Base-by-base conservation (phyloP, 805 yeast genomes). In the Candida vartiovaarae region DNA sequence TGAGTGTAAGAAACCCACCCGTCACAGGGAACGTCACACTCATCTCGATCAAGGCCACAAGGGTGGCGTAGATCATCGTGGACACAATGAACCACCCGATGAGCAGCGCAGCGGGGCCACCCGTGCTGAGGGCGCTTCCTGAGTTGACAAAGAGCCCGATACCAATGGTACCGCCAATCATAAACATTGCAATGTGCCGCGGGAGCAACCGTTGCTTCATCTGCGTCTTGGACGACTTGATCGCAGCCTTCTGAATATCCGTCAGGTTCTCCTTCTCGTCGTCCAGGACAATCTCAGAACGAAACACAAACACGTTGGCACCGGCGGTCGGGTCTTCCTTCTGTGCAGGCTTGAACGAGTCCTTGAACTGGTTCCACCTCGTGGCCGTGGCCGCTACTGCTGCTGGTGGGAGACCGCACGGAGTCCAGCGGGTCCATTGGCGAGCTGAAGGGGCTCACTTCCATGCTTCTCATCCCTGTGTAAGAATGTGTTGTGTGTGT, bases 111-210 rank as follows among this genome's bases (percentile, higher is more conserved):
- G 72, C 60, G 25, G 90, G 90, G 30, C 91, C 90, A 58, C 87
- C 84, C 31, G 72, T 68, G 27, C 68, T 49, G 40, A 84, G 64
- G 3, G 84, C 75, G 26, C 71, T 62, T 47, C 86, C 85, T 3
- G 88, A 75, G 56, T 87, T 87, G 30, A 86, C 82, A 49, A 86
- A 77, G 39, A 86, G 68, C 57, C 95, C 95, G 4, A 91, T 81
- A 53, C 95, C 95, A 53, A 86, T 84, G 46, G 83, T 74, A 35
- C 90, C 89, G 51, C 91, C 91, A 48, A 84, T 69, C 36, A 91
- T 88, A 66, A 85, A 83, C 81, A 84, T 75, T 51, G 82, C 80
- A 51, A 85, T 63, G 60, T 85, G 91, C 57, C 90, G 71, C 6
- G 69, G 45, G 1, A 48, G 40, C 15, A 56, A 45, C 23, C 52